phyloP scores from a whole-genome alignment of 352 stramenopile genomes.

The Stramenopiles sp. region DNA sequence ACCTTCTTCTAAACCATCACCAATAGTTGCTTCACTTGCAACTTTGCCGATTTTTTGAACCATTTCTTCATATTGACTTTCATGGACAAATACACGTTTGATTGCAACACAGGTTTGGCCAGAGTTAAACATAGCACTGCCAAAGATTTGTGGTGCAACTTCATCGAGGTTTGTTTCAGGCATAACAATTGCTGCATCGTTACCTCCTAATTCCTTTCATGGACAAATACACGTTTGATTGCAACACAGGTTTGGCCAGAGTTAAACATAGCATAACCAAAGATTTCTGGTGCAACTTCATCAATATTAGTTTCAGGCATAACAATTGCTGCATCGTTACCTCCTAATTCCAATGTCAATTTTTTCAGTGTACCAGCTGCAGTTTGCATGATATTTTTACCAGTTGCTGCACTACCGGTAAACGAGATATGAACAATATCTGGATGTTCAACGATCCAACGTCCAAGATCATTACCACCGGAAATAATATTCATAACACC shows the following conservation, averaged over 20 bases:
- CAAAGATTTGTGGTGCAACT: conserved; percentile 17
- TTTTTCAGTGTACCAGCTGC: conserved; percentile 16
- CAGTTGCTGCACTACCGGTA: conserved; percentile 19
- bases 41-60: conserved; percentile 14
- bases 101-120: conserved; percentile 23
- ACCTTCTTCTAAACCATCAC: conserved; percentile 21
- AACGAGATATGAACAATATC: conserved; percentile 22
- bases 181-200: conserved; percentile 18
- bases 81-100: conserved; percentile 23
- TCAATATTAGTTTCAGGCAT: conserved; percentile 13
- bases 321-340: conserved; percentile 19
- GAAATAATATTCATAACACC: conserved; percentile 19
- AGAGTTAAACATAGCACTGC: conserved; percentile 13
- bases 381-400: conserved; percentile 16
- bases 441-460: conserved; percentile 17
- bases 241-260: conserved; percentile 23
- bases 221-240: conserved; percentile 21
- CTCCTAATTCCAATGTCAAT: conserved; percentile 21
- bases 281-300: conserved; percentile 13
- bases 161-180: conserved; percentile 12
- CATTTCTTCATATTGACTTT: conserved; percentile 20
- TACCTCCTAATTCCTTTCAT: conserved; percentile 22
- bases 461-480: conserved; percentile 16
- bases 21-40: conserved; percentile 17
- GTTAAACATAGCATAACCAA: conserved; percentile 12